phyloP scores from a whole-genome alignment of 129 eudicot species.

The Dittrichia graveolens region DNA sequence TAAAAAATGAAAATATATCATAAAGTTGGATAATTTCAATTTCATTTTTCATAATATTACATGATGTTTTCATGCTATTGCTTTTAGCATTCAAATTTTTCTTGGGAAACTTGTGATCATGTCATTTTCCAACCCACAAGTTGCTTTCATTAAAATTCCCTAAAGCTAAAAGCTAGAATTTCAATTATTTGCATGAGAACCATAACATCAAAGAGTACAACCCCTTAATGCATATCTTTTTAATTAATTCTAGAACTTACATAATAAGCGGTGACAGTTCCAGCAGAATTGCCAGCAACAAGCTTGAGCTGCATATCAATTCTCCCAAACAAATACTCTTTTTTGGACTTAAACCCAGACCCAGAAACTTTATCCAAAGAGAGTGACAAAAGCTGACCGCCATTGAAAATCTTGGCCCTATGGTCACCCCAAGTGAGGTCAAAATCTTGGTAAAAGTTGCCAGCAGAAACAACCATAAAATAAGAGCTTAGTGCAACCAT shows the following conservation, averaged over 20 bases:
- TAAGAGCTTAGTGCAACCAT: slow-evolving; percentile 27
- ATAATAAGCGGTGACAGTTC: slow-evolving; percentile 78
- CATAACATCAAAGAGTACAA: slow-evolving; percentile 11
- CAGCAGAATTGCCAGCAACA: slow-evolving; percentile 88
- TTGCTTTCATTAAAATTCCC: slow-evolving; percentile 36
- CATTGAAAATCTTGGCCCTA: slow-evolving; percentile 54
- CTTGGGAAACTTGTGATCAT: slow-evolving; percentile 30
- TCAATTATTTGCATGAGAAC: slow-evolving; percentile 21
- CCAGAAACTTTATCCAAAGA: slow-evolving; percentile 71
- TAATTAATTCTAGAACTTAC: slow-evolving; percentile 37
- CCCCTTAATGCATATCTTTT: not conserved
- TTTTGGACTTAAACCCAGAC: slow-evolving; percentile 78
- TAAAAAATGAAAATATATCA: not conserved
- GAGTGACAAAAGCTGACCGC: slow-evolving; percentile 63
- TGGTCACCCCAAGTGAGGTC: slow-evolving; percentile 72
- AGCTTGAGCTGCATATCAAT: slow-evolving; percentile 85
- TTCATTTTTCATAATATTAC: too few species aligned
- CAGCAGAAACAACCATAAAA: slow-evolving; percentile 42
- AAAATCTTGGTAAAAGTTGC: slow-evolving; percentile 65
- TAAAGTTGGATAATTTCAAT: not conserved
- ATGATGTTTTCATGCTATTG: too few species aligned
- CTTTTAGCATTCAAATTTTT: slow-evolving; percentile 9
- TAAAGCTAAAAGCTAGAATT: slow-evolving; percentile 11
- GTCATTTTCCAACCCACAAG: slow-evolving; percentile 29
- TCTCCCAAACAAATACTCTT: slow-evolving; percentile 70